phyloP scores from a whole-genome alignment of 83 land plant species.

The Diphasiastrum complanatum region DNA sequence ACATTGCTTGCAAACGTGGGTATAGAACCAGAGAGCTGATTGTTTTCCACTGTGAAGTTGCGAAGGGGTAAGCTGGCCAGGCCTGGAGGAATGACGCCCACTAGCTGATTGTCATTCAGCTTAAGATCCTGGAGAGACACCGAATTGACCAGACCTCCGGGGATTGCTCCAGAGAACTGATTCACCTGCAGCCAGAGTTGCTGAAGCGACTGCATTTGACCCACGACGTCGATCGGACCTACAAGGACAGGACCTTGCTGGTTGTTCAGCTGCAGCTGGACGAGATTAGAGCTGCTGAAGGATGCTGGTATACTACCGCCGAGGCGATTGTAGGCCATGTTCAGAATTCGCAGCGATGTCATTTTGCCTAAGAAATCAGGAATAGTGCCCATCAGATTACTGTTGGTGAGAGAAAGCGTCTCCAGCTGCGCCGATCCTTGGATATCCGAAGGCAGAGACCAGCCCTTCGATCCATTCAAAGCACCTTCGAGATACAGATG shows the following conservation, averaged over 20 bases:
- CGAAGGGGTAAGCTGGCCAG: constrained; percentile 6
- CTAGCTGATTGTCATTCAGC: constrained; percentile 24
- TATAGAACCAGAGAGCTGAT: constrained; percentile 38
- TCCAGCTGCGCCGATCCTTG: constrained; percentile 21
- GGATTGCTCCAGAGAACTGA: constrained; percentile 50
- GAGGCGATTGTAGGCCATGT: constrained; percentile 48
- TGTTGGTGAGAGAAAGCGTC: constrained; percentile 27
- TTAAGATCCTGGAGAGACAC: constrained; percentile 14
- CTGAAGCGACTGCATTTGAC: constrained; percentile 24
- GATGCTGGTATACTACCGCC: constrained; percentile 40
- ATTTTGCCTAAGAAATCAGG: constrained; percentile 43
- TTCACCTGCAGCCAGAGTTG: constrained; percentile 61
- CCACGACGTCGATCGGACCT: constrained; percentile 42
- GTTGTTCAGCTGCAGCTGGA: constrained; percentile 40
- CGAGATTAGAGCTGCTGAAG: constrained; percentile 32
- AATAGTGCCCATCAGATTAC: constrained; percentile 34
- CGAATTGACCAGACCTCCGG: constrained; percentile 21
- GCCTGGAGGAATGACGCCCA: constrained; percentile 14
- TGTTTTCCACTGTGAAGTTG: constrained; percentile 18
- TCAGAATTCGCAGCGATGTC: constrained; percentile 23
- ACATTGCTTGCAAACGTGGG: constrained; percentile 25
- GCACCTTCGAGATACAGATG: constrained; percentile 33
- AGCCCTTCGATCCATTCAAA: constrained; percentile 37
- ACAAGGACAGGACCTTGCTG: constrained; percentile 36
- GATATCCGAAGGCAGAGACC: constrained; percentile 38